phyloP scores from a whole-genome alignment of 495 filamentous ascomycete species.

The Neurospora cerealis region DNA sequence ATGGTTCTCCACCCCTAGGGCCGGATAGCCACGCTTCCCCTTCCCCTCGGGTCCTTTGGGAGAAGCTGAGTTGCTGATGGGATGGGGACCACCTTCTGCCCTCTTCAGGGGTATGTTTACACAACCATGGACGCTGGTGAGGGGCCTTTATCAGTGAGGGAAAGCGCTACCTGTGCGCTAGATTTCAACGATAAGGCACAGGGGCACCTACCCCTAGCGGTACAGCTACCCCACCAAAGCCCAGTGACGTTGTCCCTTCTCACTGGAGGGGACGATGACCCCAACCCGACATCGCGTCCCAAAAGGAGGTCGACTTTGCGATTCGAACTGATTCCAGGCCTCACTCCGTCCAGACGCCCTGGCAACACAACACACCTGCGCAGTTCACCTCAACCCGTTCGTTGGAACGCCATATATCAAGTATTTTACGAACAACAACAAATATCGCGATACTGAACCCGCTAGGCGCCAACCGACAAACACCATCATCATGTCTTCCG shows the following conservation, averaged over 20 bases:
- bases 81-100: neutral
- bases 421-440: neutral
- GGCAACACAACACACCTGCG: neutral
- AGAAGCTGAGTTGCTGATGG: neutral
- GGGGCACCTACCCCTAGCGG: neutral
- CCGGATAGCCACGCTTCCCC: neutral
- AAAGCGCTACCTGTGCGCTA: neutral
- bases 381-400: neutral
- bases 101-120: neutral
- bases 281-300: neutral
- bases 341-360: neutral
- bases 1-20: neutral
- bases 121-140: neutral
- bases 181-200: neutral
- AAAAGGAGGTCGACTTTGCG: slow-evolving; percentile 11
- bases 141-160: neutral
- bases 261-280: neutral
- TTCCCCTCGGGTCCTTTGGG: neutral
- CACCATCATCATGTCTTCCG: slow-evolving; percentile 49
- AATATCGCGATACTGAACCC: neutral
- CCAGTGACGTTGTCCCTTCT: neutral
- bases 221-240: neutral
- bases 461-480: neutral
- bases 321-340: slow-evolving; percentile 21
- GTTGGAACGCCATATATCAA: neutral